Conservation (phyloP, 495 filamentous ascomycete genomes). For the Parmelia sp. region DNA sequence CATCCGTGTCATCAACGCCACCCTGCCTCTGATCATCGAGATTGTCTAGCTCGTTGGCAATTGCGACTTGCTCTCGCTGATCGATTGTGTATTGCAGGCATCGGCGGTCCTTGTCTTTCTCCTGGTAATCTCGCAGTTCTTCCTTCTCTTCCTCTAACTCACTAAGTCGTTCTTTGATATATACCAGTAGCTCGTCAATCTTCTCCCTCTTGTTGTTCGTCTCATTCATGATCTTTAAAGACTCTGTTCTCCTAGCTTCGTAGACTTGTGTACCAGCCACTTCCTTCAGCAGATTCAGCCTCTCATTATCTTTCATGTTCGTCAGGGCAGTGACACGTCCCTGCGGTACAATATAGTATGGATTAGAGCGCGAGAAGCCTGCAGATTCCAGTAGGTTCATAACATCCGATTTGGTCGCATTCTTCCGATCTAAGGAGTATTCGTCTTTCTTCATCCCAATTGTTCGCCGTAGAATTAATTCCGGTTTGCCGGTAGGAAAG, state of each 20-base stretch:
- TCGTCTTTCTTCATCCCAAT: constrained; percentile 98
- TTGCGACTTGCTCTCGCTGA: constrained; percentile 75
- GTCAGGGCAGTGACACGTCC: constrained; percentile 92
- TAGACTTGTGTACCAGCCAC: constrained; percentile 97
- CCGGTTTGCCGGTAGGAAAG: constrained; percentile 88
- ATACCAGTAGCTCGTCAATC: constrained; percentile 85
- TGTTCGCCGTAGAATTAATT: constrained; percentile 83
- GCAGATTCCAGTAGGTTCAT: constrained; percentile 94
- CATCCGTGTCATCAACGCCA: constrained; percentile 75
- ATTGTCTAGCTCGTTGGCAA: constrained; percentile 67
- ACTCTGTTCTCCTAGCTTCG: constrained; percentile 82
- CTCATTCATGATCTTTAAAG: constrained; percentile 92
- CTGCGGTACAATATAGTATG: constrained; percentile 98
- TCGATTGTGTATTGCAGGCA: constrained; percentile 94
- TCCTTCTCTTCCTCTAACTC: constrained; percentile 98
- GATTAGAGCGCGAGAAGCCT: constrained; percentile 94
- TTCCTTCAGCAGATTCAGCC: constrained; percentile 86
- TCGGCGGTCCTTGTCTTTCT: constrained; percentile 87
- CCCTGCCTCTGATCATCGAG: constrained; percentile 76
- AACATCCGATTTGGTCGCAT: constrained; percentile 89
- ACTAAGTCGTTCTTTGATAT: constrained; percentile 79
- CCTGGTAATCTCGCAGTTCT: constrained; percentile 84
- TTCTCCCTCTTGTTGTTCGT: constrained; percentile 90
- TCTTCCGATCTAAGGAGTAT: constrained; percentile 93
- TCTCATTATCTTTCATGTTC: constrained; percentile 94